phyloP scores from a whole-genome alignment of 176 grass and related monocot species.

The Triticum monococcum region DNA sequence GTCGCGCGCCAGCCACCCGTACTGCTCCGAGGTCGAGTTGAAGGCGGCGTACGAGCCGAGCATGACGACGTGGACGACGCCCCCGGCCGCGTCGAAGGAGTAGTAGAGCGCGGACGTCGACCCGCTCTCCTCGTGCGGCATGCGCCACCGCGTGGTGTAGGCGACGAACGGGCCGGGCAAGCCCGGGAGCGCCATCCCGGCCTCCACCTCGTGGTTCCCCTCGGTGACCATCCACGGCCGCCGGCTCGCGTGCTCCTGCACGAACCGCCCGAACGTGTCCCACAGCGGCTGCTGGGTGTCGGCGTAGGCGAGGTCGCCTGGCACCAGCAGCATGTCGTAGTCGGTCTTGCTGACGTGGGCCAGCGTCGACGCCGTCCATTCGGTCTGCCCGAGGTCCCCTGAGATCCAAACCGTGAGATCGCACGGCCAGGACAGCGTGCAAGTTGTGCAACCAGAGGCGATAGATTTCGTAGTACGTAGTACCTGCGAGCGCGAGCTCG shows the following conservation, averaged over 20 bases:
- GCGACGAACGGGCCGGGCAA: conserved; percentile 50
- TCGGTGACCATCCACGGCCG: conserved; percentile 91
- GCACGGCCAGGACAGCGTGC: background rate
- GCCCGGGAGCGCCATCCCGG: conserved; percentile 26
- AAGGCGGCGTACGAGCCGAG: conserved; percentile 71
- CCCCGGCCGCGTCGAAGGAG: conserved; percentile 68
- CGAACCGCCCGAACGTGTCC: conserved; percentile 90
- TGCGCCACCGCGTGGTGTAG: conserved; percentile 71
- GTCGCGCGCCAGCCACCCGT: conserved; percentile 73
- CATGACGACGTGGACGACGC: conserved; percentile 73
- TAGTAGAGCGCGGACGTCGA: conserved; percentile 83
- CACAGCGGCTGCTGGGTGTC: conserved; percentile 81
- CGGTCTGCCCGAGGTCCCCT: conserved; percentile 91
- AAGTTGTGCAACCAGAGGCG: background rate
- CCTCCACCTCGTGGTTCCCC: conserved; percentile 91
- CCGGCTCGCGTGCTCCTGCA: conserved; percentile 55
- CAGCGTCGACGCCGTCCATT: conserved; percentile 92
- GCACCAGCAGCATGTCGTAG: conserved; percentile 83
- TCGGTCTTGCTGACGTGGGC: conserved; percentile 45
- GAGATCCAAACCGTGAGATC: background rate
- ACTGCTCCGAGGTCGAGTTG: conserved; percentile 54
- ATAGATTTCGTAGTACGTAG: background rate
- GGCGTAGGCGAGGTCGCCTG: conserved; percentile 88
- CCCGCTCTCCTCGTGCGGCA: conserved; percentile 82
- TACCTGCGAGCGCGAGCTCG: conserved; percentile 64